phyloP scores from a whole-genome alignment of 306 rosid genomes.

The Comarum palustre region DNA sequence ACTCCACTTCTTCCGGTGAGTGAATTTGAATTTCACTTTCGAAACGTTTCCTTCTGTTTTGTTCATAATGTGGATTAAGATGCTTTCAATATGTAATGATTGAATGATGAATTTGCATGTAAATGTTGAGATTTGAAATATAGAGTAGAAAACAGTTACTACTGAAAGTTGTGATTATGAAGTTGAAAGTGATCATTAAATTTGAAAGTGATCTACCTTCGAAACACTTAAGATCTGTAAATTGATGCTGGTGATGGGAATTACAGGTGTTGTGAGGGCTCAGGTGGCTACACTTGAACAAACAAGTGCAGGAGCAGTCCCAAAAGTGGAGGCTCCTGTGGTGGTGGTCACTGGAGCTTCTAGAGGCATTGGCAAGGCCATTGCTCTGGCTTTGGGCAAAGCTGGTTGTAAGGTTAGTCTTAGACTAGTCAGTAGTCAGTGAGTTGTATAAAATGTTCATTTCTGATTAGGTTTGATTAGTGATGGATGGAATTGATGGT shows the following conservation, averaged over 20 bases:
- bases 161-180: not conserved
- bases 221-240: not conserved
- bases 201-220: not conserved
- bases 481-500: constrained; percentile 9
- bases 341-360: constrained; percentile 93
- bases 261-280: constrained; percentile 63
- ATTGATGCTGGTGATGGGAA: not conserved
- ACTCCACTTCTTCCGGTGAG: constrained; percentile 47
- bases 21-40: not conserved
- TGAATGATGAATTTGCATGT: not conserved
- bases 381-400: constrained; percentile 76
- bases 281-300: constrained; percentile 70
- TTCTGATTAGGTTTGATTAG: constrained; percentile 2
- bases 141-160: not conserved
- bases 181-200: not conserved
- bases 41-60: not conserved
- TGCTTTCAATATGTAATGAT: not conserved
- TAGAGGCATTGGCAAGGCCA: constrained; percentile 86
- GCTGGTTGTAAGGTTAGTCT: constrained; percentile 83
- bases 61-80: not conserved
- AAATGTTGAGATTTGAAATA: not conserved
- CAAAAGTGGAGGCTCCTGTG: constrained; percentile 74
- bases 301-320: constrained; percentile 43
- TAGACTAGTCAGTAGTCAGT: not conserved
- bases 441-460: not conserved